Percentiles rank a stretch among this genome's conserved stretches.
Evolutionary conservation across 805 yeast genomes (phyloP).

Genomic region (Spathaspora passalidarum): DNA sequence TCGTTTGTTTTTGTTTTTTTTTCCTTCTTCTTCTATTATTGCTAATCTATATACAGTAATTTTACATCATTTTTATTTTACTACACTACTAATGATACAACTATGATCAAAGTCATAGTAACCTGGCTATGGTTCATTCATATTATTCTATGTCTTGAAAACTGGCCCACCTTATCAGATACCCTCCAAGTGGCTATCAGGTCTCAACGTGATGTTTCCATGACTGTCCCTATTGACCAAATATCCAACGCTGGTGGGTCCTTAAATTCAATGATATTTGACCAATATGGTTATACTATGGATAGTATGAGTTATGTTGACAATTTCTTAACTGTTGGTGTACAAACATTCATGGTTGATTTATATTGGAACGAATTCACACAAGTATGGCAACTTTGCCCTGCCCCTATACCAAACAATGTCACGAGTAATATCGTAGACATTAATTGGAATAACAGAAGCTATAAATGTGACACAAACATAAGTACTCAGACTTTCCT

Average conservation of each 20-base stretch:
- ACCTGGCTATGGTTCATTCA: not conserved
- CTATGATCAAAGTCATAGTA: not conserved
- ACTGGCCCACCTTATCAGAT: constrained; percentile 2
- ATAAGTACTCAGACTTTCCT: constrained; percentile 24
- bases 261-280: constrained; percentile 26
- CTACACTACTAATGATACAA: not conserved
- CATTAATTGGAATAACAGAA: constrained; percentile 24
- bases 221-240: constrained; percentile 31
- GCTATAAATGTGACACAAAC: constrained; percentile 27
- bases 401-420: constrained; percentile 38
- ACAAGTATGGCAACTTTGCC: constrained; percentile 53
- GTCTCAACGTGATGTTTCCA: constrained; percentile 35
- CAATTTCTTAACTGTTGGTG: constrained; percentile 41
- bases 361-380: constrained; percentile 52
- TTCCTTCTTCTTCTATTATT: too few relatives aligned
- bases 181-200: constrained; percentile 18
- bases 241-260: constrained; percentile 30
- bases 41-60: too few relatives aligned
- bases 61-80: too few relatives aligned
- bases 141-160: not conserved
- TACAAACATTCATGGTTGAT: constrained; percentile 48
- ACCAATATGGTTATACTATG: constrained; percentile 24
- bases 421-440: constrained; percentile 9
- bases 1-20: too few relatives aligned
- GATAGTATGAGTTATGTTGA: constrained; percentile 15